Conservation (phyloP, 371 early-diverging fungal species). For the Circinella umbellata region DNA sequence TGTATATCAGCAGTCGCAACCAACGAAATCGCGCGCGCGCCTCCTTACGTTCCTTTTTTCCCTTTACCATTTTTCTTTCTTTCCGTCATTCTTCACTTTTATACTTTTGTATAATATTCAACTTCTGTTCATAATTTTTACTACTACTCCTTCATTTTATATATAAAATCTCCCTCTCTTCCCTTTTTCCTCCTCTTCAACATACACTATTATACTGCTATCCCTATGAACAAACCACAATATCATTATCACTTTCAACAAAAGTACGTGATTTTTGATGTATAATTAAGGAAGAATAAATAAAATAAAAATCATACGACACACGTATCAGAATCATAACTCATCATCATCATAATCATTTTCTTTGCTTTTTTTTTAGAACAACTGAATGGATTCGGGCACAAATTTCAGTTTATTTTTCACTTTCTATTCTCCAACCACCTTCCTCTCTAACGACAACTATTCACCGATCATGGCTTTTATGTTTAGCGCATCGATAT, state of each 20-base stretch:
- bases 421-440: slow-evolving; percentile 1
- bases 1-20: slow-evolving; percentile 3
- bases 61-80: background rate
- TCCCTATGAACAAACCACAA: too few species aligned
- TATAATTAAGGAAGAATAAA: background rate
- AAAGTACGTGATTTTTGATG: background rate
- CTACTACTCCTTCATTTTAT: background rate
- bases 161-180: too few species aligned
- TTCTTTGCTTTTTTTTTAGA: background rate
- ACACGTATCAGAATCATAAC: background rate
- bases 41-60: slow-evolving; percentile 11
- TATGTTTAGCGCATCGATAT: slow-evolving; percentile 14
- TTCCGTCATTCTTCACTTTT: background rate
- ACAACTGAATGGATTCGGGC: slow-evolving; percentile 5
- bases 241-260: background rate
- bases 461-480: background rate
- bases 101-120: background rate
- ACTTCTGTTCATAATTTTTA: background rate
- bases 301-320: background rate
- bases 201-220: too few species aligned
- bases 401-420: slow-evolving; percentile 11
- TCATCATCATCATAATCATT: too few species aligned
- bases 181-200: too few species aligned
- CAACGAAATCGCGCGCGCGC: slow-evolving; percentile 2
- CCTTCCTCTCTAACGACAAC: background rate